Evolutionary conservation across 148 eudicot genomes (phyloP).

Genomic region (Rhododendron ferrugineum): DNA sequence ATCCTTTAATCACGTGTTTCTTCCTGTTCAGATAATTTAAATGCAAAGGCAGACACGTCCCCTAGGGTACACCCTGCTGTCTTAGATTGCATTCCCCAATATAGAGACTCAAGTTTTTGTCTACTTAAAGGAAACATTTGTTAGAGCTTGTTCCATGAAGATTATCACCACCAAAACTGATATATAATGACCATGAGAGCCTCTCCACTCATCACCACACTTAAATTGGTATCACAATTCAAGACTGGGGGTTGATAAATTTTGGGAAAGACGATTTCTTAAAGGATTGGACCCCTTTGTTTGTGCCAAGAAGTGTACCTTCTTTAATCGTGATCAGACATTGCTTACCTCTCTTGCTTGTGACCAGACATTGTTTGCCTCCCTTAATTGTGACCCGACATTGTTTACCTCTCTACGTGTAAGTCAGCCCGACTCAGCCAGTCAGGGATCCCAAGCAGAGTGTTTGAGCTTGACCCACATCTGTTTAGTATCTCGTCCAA

Average conservation of each 20-base stretch:
- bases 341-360: not conserved
- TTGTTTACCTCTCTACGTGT: not conserved
- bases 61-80: not conserved
- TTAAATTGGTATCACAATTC: not conserved
- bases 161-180: not conserved
- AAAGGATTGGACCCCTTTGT: not conserved
- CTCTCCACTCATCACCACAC: not conserved
- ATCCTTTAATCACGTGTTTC: not conserved
- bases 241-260: not conserved
- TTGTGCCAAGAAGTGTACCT: not conserved
- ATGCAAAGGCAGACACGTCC: not conserved
- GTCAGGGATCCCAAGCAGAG: not conserved
- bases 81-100: not conserved
- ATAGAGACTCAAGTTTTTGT: not conserved
- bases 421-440: not conserved
- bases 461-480: not conserved
- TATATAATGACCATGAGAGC: not conserved
- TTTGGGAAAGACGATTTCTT: not conserved
- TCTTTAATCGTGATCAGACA: not conserved
- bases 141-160: not conserved
- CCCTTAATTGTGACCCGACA: not conserved
- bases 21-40: not conserved
- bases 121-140: not conserved
- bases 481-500: not conserved
- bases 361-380: not conserved